phyloP scores from a whole-genome alignment of 768 basidiomycete genomes.

The Russula olivacea region DNA sequence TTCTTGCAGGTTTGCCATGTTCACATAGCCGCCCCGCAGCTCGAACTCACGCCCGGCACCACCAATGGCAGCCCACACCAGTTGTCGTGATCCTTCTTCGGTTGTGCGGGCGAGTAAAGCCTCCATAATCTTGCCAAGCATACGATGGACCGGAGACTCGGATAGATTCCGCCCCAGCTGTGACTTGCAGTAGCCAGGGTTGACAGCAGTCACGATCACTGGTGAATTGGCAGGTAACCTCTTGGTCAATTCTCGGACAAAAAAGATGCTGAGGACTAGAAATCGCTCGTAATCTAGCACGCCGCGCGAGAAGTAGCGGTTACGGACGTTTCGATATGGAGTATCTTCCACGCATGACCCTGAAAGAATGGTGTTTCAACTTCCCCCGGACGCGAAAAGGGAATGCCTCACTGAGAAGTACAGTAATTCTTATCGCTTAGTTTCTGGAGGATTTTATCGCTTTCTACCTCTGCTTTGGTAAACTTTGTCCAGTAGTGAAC shows the following conservation, averaged over 20 bases:
- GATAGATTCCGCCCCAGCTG: not conserved
- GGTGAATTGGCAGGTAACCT: slow-evolving; percentile 21
- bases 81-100: slow-evolving; percentile 18
- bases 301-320: not conserved
- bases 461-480: slow-evolving; percentile 7
- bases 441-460: slow-evolving; percentile 8
- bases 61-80: slow-evolving; percentile 20
- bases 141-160: not conserved
- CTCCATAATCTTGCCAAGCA: not conserved
- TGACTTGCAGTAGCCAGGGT: slow-evolving; percentile 21
- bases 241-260: slow-evolving; percentile 21
- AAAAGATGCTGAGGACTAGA: slow-evolving; percentile 21
- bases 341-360: slow-evolving; percentile 17
- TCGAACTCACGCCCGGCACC: slow-evolving; percentile 14
- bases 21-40: slow-evolving; percentile 13
- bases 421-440: slow-evolving; percentile 13
- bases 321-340: slow-evolving; percentile 17
- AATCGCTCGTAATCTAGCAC: not conserved
- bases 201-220: slow-evolving; percentile 16
- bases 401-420: slow-evolving; percentile 6
- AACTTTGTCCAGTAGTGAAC: slow-evolving; percentile 9
- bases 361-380: not conserved
- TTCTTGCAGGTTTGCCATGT: slow-evolving; percentile 3
- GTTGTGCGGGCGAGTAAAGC: slow-evolving; percentile 7
- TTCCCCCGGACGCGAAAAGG: not conserved